These are phyloP conservation scores for Punica granatum DNA, from an alignment of 345 rosid genomes.

Conservation along the genomic window DNA sequence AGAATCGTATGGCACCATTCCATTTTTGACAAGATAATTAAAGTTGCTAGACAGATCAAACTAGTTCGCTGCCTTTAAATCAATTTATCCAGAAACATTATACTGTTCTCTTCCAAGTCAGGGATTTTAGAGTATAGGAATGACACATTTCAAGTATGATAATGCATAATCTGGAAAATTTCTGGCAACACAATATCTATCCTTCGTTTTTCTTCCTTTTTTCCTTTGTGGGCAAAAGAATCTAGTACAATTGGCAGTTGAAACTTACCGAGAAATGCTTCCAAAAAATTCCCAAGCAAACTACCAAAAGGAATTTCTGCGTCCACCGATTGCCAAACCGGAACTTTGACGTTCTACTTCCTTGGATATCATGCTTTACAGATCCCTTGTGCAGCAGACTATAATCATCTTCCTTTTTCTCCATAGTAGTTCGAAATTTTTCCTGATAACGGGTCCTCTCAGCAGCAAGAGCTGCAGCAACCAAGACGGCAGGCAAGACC, in stretches of 20 bases:
- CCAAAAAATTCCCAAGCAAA: conserved; percentile 62
- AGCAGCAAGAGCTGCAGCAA: conserved; percentile 49
- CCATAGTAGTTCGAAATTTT: conserved; percentile 35
- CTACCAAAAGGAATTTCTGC: conserved; percentile 43
- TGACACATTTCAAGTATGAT: no score
- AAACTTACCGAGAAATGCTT: conserved; percentile 65
- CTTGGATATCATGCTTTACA: conserved; percentile 11
- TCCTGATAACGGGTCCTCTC: conserved; percentile 60
- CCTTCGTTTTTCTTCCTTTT: no score
- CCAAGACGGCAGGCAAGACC: conserved; percentile 53
- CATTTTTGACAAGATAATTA: neutral
- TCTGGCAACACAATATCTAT: no score
- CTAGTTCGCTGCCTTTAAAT: neutral
- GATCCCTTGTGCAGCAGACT: conserved; percentile 23
- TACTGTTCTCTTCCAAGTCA: neutral
- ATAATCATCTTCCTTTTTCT: conserved; percentile 73
- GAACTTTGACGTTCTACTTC: conserved; percentile 20
- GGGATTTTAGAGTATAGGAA: no score
- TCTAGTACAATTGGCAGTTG: neutral
- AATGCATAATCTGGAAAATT: no score
- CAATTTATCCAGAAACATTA: neutral
- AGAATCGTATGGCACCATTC: neutral
- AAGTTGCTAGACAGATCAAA: neutral
- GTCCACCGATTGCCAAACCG: conserved; percentile 32
- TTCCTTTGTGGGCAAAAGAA: no score